Percentiles rank a stretch among this genome's conserved stretches.
Conservation (phyloP, 805 yeast genomes). For the Kregervanrija delftensis region DNA sequence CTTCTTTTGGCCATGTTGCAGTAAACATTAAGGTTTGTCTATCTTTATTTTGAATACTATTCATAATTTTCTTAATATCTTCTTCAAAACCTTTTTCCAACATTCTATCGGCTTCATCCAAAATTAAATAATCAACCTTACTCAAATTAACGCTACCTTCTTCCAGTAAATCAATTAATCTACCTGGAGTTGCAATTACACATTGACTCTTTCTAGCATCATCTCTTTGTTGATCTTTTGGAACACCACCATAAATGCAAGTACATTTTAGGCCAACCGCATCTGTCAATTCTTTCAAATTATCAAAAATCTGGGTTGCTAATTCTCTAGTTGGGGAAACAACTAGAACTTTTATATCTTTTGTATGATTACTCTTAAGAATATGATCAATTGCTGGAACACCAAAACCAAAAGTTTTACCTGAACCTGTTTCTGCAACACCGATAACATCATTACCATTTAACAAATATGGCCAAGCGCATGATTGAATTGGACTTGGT, state of each 20-base stretch:
- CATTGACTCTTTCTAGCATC: conserved; percentile 62
- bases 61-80: conserved; percentile 81
- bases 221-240: conserved; percentile 83
- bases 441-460: conserved; percentile 84
- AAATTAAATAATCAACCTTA: conserved; percentile 67
- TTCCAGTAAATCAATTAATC: conserved; percentile 81
- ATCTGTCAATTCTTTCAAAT: conserved; percentile 59
- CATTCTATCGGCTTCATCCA: conserved; percentile 99
- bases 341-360: conserved; percentile 67
- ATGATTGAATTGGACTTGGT: conserved; percentile 95
- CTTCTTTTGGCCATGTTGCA: conserved; percentile 99
- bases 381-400: conserved; percentile 89
- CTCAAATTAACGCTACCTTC: conserved; percentile 76
- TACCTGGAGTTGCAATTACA: conserved; percentile 98
- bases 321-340: conserved; percentile 97
- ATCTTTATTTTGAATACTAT: conserved; percentile 37
- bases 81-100: conserved; percentile 97
- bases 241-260: conserved; percentile 95
- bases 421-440: conserved; percentile 98
- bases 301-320: conserved; percentile 89
- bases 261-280: conserved; percentile 61
- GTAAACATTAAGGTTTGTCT: conserved; percentile 98
- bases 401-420: conserved; percentile 95
- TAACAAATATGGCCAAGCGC: conserved; percentile 87
- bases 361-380: conserved; percentile 30